A percentile compares a stretch with the other conserved stretches of the same genome.
Conservation (phyloP, 2,329 filamentous ascomycete genomes). For the Celoporthe dispersa region DNA sequence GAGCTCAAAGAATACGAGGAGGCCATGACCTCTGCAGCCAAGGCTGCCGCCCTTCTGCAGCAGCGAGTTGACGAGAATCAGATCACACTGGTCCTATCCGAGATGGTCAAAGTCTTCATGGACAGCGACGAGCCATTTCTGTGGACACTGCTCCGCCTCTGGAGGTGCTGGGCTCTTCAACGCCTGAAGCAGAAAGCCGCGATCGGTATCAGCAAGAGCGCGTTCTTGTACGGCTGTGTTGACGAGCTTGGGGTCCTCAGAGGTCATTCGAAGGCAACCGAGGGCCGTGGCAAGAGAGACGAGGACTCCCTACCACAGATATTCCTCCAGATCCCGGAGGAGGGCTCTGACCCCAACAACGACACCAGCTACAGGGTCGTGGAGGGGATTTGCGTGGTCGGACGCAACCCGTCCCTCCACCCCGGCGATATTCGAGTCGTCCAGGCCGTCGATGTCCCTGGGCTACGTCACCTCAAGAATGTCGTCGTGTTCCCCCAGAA, state of each 20-base stretch:
- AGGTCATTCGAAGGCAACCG: constrained; percentile 65
- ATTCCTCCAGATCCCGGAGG: constrained; percentile 75
- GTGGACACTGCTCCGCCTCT: constrained; percentile 76
- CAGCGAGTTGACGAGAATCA: constrained; percentile 86
- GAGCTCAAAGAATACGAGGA: constrained; percentile 71
- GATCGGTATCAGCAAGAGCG: constrained; percentile 79
- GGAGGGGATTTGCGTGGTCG: constrained; percentile 78
- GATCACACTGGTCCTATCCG: constrained; percentile 73
- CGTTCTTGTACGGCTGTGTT: constrained; percentile 84
- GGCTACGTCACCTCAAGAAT: constrained; percentile 77
- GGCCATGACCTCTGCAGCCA: constrained; percentile 68
- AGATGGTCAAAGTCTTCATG: constrained; percentile 82
- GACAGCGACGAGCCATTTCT: constrained; percentile 76
- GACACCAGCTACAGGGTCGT: constrained; percentile 66
- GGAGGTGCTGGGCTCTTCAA: constrained; percentile 89
- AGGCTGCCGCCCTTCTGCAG: constrained; percentile 70
- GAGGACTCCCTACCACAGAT: constrained; percentile 72
- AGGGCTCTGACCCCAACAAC: constrained; percentile 49
- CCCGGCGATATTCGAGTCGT: constrained; percentile 91
- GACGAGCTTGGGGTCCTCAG: constrained; percentile 80
- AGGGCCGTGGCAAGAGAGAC: constrained; percentile 40
- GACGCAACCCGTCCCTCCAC: constrained; percentile 91
- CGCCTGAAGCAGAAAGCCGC: constrained; percentile 90
- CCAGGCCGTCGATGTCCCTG: constrained; percentile 74
- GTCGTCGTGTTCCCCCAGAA: constrained; percentile 85